phyloP scores from a whole-genome alignment of 2,329 filamentous ascomycete genomes.

The Fusarium sp. region DNA sequence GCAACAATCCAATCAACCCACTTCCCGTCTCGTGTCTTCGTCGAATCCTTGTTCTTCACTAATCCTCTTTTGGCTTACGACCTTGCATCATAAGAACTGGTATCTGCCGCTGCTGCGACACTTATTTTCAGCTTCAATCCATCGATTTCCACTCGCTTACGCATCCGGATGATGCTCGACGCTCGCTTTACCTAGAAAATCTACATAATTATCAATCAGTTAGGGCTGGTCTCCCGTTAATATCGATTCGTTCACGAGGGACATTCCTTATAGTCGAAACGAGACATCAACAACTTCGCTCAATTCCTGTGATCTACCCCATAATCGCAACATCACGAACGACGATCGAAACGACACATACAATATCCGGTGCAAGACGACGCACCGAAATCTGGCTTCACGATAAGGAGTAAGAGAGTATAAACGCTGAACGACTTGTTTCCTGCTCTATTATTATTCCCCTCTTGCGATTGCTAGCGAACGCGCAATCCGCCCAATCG shows the following conservation, averaged over 20 bases:
- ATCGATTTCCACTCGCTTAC: constrained; percentile 27
- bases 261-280: constrained; percentile 15
- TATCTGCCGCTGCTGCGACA: constrained; percentile 22
- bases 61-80: constrained; percentile 34
- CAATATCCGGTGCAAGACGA: neutral
- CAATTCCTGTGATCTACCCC: constrained; percentile 15
- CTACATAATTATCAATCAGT: constrained; percentile 5
- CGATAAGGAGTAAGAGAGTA: neutral
- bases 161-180: constrained; percentile 41
- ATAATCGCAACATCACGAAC: constrained; percentile 29
- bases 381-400: neutral
- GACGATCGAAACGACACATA: constrained; percentile 9
- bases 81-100: constrained; percentile 12
- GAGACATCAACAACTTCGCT: constrained; percentile 20
- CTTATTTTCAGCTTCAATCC: constrained; percentile 28
- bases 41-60: constrained; percentile 34
- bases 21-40: constrained; percentile 39
- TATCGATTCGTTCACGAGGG: neutral
- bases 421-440: neutral
- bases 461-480: constrained; percentile 5
- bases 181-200: constrained; percentile 37
- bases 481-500: constrained; percentile 1
- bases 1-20: constrained; percentile 40
- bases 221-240: constrained; percentile 13
- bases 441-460: neutral